Evolutionary conservation across 495 filamentous ascomycete species (phyloP), one percentile per base, ranked within the genome.

Genomic region (Halenospora varia): DNA sequence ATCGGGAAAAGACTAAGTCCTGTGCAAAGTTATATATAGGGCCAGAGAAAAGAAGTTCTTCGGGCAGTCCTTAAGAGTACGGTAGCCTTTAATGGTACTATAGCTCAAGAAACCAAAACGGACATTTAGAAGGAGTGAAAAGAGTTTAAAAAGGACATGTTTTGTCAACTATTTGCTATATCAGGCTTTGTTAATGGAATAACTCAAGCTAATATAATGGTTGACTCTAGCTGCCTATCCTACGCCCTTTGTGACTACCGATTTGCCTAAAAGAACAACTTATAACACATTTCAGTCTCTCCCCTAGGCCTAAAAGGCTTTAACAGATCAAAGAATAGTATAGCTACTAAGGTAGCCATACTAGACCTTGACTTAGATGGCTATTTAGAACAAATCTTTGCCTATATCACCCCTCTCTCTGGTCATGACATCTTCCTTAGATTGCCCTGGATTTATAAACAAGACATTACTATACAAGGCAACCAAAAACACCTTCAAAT

Each of bases 1-100:
- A n/a, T n/a, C n/a, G 39, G 41, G 41, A 55, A 55, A 55, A 25
- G 53, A 55, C n/a, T 55, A 55, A 41, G 40, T 55, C 22, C 42
- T 35, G 23, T 9, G 4, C 13, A 48, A 48, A 55, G 23, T 2
- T 24, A 24, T 25, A 3, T 8, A 15, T 22, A 48, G 42, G 20
- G 48, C n/a, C 40, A 35, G 4, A 35, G 29, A 35, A 35, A 13
- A 35, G 13, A 6, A 35, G 29, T 13, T 35, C n/a, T n/a, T n/a
- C n/a, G n/a, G n/a, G n/a, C n/a, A n/a, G n/a, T n/a, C n/a, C n/a
- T n/a, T n/a, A n/a, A n/a, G n/a, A n/a, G n/a, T n/a, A n/a, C n/a
- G n/a, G n/a, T n/a, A n/a, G n/a, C n/a, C n/a, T n/a, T n/a, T n/a
- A n/a, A n/a, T n/a, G n/a, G n/a, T n/a, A n/a, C n/a, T n/a, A n/a